phyloP scores from a whole-genome alignment of 306 rosid genomes.

The Glycine soja region DNA sequence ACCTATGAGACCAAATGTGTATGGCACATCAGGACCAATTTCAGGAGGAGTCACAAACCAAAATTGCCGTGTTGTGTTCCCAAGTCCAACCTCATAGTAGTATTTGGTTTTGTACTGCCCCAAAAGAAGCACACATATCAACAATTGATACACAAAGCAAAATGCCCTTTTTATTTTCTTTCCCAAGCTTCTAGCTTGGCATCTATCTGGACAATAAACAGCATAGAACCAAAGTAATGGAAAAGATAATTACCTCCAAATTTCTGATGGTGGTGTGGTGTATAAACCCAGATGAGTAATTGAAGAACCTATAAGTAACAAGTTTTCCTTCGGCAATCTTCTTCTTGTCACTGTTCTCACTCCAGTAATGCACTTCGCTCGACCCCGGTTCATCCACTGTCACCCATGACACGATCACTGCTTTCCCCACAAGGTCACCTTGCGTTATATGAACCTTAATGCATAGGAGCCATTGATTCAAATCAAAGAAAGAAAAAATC shows the following conservation, averaged over 20 bases:
- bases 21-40: constrained; percentile 91
- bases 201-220: too few species aligned
- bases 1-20: constrained; percentile 91
- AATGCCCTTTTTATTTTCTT: too few species aligned
- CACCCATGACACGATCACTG: constrained; percentile 86
- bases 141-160: neutral
- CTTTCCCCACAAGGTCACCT: constrained; percentile 78
- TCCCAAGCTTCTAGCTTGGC: too few species aligned
- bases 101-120: constrained; percentile 77
- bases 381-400: constrained; percentile 77
- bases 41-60: constrained; percentile 88
- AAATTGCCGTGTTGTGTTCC: constrained; percentile 64
- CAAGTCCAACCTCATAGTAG: constrained; percentile 77
- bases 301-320: constrained; percentile 67
- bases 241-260: constrained; percentile 60
- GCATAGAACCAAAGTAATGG: too few species aligned
- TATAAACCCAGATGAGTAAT: constrained; percentile 85
- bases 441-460: constrained; percentile 90
- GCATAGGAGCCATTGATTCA: neutral
- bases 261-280: constrained; percentile 69
- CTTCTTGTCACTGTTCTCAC: constrained; percentile 52
- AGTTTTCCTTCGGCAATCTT: constrained; percentile 53
- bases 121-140: constrained; percentile 21
- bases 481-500: neutral
- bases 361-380: constrained; percentile 68